phyloP scores from a whole-genome alignment of 2,329 filamentous ascomycete genomes.

The Gremmenia infestans region DNA sequence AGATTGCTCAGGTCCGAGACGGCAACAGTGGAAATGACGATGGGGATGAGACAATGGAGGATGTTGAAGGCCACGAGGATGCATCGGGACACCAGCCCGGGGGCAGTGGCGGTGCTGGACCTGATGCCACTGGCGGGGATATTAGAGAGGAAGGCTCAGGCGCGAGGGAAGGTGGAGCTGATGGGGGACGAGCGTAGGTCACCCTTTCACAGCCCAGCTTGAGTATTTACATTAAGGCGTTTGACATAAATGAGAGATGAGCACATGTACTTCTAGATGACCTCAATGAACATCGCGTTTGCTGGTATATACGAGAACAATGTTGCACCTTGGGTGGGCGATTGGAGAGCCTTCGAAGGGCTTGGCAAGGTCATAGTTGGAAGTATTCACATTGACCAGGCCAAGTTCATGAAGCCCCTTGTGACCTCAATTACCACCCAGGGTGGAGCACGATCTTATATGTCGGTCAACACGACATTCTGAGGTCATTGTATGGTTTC shows the following conservation, averaged over 20 bases:
- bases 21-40: constrained; percentile 53
- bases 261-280: constrained; percentile 31
- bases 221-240: constrained; percentile 29
- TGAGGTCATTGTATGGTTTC: too few species aligned
- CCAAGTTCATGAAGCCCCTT: neutral
- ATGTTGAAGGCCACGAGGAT: constrained; percentile 62
- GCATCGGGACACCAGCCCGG: constrained; percentile 53
- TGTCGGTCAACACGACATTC: neutral
- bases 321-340: neutral
- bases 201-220: constrained; percentile 25
- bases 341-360: neutral
- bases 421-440: neutral
- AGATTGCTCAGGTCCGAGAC: constrained; percentile 61
- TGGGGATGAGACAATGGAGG: constrained; percentile 74
- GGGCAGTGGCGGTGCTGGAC: constrained; percentile 74
- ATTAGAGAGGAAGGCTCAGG: constrained; percentile 84
- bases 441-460: neutral
- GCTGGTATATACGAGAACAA: neutral
- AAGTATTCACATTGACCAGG: neutral
- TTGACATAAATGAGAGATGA: constrained; percentile 23
- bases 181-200: constrained; percentile 99
- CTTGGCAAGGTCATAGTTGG: neutral
- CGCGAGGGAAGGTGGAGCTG: constrained; percentile 86
- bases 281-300: constrained; percentile 22
- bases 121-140: constrained; percentile 86